phyloP scores from a whole-genome alignment of 176 grass and related monocot species.

The Juncus effusus region DNA sequence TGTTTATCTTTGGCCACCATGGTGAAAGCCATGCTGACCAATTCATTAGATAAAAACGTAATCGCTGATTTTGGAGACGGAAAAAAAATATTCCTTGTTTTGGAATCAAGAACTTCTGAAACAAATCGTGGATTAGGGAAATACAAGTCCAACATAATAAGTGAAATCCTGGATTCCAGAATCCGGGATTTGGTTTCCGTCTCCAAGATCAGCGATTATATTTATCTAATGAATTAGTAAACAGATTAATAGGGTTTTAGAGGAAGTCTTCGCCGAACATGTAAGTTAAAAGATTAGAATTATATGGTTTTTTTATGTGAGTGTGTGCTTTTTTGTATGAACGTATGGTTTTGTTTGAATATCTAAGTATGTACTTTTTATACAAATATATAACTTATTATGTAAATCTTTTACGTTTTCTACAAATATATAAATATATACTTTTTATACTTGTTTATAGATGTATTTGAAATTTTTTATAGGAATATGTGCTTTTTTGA shows the following conservation, averaged over 20 bases:
- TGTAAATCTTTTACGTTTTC: no score
- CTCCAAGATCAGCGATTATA: slow-evolving; percentile 94
- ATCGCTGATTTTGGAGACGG: slow-evolving; percentile 90
- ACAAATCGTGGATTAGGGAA: slow-evolving; percentile 85
- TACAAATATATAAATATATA: no score
- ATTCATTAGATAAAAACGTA: slow-evolving; percentile 87
- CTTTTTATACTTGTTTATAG: no score
- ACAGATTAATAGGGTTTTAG: slow-evolving; percentile 94
- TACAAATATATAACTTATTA: no score
- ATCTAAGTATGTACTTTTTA: no score
- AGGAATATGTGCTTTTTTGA: no score
- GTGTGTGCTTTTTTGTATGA: no score
- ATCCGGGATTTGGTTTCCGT: slow-evolving; percentile 91
- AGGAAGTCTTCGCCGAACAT: slow-evolving; percentile 97
- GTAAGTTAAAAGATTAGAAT: slow-evolving; percentile 29
- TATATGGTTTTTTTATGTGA: no score
- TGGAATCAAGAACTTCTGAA: slow-evolving; percentile 66
- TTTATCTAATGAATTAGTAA: slow-evolving; percentile 96
- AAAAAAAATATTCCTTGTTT: slow-evolving; percentile 81
- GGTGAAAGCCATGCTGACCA: slow-evolving; percentile 96
- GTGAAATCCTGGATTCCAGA: slow-evolving; percentile 94
- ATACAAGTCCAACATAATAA: slow-evolving; percentile 99
- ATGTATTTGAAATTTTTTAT: no score
- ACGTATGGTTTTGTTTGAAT: no score
- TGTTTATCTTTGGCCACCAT: slow-evolving; percentile 99